phyloP scores from a whole-genome alignment of 495 filamentous ascomycete species.

The Penicillium mononematosum region DNA sequence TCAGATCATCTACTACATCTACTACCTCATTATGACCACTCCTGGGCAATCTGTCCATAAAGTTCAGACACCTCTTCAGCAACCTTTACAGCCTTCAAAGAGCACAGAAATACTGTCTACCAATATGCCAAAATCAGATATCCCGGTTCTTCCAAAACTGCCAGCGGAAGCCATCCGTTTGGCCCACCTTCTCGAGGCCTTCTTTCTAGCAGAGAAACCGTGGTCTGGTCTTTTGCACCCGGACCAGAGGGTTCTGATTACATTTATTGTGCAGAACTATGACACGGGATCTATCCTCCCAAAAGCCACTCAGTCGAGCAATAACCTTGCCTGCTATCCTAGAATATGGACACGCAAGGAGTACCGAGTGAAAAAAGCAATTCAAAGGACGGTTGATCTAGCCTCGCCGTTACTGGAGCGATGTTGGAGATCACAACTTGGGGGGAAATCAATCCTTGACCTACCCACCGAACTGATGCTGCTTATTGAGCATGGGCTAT shows the following conservation, averaged over 20 bases:
- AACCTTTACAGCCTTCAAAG: no score
- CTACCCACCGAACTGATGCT: not conserved
- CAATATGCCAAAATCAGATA: not conserved
- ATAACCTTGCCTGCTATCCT: not conserved
- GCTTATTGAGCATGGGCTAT: not conserved
- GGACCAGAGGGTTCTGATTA: not conserved
- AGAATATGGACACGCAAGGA: not conserved
- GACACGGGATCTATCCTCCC: not conserved
- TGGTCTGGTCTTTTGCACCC: not conserved
- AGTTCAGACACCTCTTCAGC: no score
- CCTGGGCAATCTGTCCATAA: no score
- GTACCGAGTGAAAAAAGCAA: not conserved
- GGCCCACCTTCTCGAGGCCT: not conserved
- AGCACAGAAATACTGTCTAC: not conserved
- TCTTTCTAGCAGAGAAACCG: not conserved
- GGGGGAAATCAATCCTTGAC: not conserved
- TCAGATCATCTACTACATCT: no score
- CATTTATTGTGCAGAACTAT: not conserved
- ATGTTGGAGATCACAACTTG: not conserved
- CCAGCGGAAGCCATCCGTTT: not conserved
- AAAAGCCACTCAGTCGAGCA: no score
- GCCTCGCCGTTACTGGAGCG: not conserved
- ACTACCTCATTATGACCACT: no score
- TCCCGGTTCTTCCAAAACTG: not conserved
- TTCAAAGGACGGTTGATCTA: not conserved